These are phyloP conservation scores for Solanum chacoense DNA, from an alignment of 305 asterid species.

Conservation along the genomic window DNA sequence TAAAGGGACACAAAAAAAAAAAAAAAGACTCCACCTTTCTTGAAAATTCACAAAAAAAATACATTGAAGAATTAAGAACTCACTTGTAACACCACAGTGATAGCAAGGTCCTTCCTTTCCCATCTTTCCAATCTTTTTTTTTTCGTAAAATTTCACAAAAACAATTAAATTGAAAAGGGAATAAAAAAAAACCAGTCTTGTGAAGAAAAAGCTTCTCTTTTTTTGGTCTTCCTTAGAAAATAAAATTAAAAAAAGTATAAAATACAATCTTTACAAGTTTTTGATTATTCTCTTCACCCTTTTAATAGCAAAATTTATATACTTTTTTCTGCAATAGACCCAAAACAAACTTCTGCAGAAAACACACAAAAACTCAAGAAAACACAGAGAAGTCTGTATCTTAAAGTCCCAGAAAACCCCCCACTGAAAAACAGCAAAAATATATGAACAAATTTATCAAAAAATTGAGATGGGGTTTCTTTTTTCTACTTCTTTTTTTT, in stretches of 20 bases:
- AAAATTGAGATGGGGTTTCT: constrained; percentile 19
- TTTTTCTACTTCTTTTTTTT: background rate
- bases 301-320: background rate
- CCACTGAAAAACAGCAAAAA: constrained; percentile 15
- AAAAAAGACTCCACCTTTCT: constrained; percentile 16
- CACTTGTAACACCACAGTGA: constrained; percentile 99
- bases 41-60: constrained; percentile 9
- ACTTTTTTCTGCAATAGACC: background rate
- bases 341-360: background rate
- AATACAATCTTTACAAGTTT: background rate
- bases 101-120: constrained; percentile 99
- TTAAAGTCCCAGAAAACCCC: constrained; percentile 26
- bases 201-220: background rate
- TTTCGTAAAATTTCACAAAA: background rate
- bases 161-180: constrained; percentile 14
- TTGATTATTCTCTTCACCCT: background rate
- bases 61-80: constrained; percentile 28
- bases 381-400: constrained; percentile 18
- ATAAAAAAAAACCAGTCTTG: constrained; percentile 20
- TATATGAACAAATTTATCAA: constrained; percentile 7
- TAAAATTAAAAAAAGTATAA: background rate
- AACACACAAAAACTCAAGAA: background rate
- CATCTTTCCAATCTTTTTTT: constrained; percentile 36
- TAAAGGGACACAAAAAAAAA: constrained; percentile 3
- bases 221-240: background rate